Evolutionary conservation across 768 basidiomycete species (phyloP).

Genomic region (Candolleomyces aberdarensis): DNA sequence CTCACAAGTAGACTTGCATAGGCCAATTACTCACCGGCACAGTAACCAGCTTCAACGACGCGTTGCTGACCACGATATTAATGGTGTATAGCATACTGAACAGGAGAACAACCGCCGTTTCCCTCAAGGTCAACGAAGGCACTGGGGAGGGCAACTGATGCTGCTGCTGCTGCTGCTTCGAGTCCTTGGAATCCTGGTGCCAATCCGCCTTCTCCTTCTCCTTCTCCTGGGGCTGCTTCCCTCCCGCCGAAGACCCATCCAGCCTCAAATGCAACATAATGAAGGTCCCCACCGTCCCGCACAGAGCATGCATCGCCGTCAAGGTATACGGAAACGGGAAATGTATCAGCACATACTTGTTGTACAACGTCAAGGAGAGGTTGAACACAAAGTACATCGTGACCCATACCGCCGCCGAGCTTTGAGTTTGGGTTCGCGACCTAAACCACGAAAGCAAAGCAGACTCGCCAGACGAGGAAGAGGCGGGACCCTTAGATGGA

Average conservation of each 20-base stretch:
- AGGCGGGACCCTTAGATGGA: no score
- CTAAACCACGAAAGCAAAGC: no score
- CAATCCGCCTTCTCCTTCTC: not conserved
- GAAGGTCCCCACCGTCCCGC: constrained; percentile 79
- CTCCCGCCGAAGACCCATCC: constrained; percentile 10
- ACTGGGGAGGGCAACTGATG: constrained; percentile 4
- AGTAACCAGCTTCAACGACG: constrained; percentile 84
- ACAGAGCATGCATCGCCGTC: constrained; percentile 88
- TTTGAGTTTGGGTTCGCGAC: no score
- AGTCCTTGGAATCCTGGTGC: constrained; percentile 7
- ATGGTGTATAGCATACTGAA: constrained; percentile 92
- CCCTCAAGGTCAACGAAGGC: constrained; percentile 39
- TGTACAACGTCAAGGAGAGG: constrained; percentile 88
- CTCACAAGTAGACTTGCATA: not conserved
- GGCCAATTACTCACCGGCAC: constrained; percentile 63
- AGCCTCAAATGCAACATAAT: constrained; percentile 44
- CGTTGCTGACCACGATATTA: constrained; percentile 94
- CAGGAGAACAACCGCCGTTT: constrained; percentile 64
- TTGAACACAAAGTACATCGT: constrained; percentile 87
- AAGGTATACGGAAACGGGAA: constrained; percentile 97
- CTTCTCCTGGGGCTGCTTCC: constrained; percentile 1
- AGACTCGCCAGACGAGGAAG: no score
- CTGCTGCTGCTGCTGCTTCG: not conserved
- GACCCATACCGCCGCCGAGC: constrained; percentile 50
- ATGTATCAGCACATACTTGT: constrained; percentile 86